phyloP scores from a whole-genome alignment of 1,284 basidiomycete species.

The Cryptococcus sp. region DNA sequence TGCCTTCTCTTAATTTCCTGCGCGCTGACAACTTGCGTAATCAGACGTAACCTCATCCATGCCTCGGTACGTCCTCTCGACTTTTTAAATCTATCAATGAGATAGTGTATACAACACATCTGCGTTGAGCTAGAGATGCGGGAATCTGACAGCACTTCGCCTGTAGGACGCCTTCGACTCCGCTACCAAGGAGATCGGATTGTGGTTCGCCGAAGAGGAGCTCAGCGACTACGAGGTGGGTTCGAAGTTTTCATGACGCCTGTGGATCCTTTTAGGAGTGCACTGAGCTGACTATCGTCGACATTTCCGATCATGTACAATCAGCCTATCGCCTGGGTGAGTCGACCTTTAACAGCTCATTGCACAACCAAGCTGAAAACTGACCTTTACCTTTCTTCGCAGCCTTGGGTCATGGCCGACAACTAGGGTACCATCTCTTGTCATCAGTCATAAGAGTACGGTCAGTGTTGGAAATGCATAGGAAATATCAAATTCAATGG shows the following conservation, averaged over 20 bases:
- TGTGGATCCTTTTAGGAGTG: neutral
- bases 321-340: slow-evolving; percentile 47
- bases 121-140: neutral
- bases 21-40: neutral
- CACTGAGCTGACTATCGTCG: neutral
- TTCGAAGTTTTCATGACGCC: neutral
- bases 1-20: neutral
- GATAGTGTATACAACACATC: neutral
- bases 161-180: slow-evolving; percentile 53
- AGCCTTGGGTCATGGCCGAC: slow-evolving; percentile 48
- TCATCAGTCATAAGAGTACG: neutral
- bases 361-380: neutral
- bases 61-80: slow-evolving; percentile 39
- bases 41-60: slow-evolving; percentile 55
- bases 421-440: slow-evolving; percentile 24
- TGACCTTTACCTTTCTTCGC: slow-evolving; percentile 6
- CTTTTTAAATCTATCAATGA: neutral
- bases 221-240: slow-evolving; percentile 51
- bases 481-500: no score
- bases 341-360: slow-evolving; percentile 4
- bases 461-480: neutral
- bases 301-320: neutral
- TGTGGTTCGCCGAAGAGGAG: slow-evolving; percentile 55
- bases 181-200: slow-evolving; percentile 57
- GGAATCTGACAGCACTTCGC: neutral